Evolutionary conservation across 441 rosid species (phyloP).

Genomic region (Rhodomyrtus psidioides): DNA sequence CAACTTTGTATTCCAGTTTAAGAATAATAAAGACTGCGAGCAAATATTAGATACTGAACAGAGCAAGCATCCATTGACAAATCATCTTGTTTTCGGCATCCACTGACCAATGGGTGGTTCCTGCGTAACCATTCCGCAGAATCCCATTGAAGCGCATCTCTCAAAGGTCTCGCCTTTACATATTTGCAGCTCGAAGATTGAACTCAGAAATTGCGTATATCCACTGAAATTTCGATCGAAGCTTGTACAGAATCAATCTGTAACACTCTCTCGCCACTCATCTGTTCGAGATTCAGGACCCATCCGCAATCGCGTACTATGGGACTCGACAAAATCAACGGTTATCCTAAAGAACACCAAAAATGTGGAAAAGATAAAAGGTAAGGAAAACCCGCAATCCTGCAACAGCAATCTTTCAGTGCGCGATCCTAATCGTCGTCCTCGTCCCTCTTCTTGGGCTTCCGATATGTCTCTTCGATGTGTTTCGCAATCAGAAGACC

Average conservation of each 20-base stretch:
- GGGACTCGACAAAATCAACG: not conserved
- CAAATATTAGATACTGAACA: not conserved
- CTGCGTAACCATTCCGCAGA: not conserved
- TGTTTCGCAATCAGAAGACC: slow-evolving; percentile 41
- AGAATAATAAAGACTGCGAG: not conserved
- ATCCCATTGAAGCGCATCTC: not conserved
- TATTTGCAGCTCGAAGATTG: not conserved
- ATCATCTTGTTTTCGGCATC: not conserved
- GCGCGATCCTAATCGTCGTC: slow-evolving; percentile 10
- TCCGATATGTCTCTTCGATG: slow-evolving; percentile 52
- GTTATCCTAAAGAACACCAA: not conserved
- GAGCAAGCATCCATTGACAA: not conserved
- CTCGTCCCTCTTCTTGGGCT: slow-evolving; percentile 43
- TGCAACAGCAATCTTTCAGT: not conserved
- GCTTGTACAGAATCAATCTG: not conserved
- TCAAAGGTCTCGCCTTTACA: not conserved
- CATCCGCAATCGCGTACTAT: not conserved
- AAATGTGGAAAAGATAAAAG: not conserved
- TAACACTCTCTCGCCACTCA: not conserved
- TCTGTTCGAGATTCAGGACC: not conserved
- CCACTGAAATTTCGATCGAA: not conserved
- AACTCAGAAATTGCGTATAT: not conserved
- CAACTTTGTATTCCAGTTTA: not conserved
- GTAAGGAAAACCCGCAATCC: not conserved
- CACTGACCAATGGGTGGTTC: not conserved